Evolutionary conservation across 352 stramenopile species (phyloP).

Genomic region (Blastocystis sp.): DNA sequence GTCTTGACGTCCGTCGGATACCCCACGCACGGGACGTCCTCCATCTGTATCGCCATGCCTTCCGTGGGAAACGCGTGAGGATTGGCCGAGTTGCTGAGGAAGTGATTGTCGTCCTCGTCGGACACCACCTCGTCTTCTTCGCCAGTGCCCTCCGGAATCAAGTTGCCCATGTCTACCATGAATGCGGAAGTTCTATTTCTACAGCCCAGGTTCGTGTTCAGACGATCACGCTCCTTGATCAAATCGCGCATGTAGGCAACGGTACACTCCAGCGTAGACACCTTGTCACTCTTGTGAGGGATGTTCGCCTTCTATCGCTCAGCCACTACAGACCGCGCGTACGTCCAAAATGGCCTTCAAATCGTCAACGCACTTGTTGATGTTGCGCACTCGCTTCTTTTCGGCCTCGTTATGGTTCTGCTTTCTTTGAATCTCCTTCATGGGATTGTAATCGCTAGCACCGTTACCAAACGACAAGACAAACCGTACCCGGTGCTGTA

Average conservation of each 20-base stretch:
- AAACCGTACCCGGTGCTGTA: slow-evolving; percentile 1
- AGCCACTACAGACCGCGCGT: background rate
- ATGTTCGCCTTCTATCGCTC: slow-evolving; percentile 62
- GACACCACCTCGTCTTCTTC: slow-evolving; percentile 55
- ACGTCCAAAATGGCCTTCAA: slow-evolving; percentile 66
- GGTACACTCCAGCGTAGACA: slow-evolving; percentile 46
- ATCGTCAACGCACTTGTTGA: slow-evolving; percentile 72
- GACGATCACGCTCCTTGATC: slow-evolving; percentile 67
- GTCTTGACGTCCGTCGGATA: background rate
- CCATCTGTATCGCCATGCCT: slow-evolving; percentile 10
- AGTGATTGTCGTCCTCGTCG: slow-evolving; percentile 69
- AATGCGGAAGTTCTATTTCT: background rate
- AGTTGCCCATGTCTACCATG: slow-evolving; percentile 40
- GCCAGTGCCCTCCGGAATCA: background rate
- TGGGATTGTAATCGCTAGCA: slow-evolving; percentile 59
- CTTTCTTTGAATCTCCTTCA: slow-evolving; percentile 47
- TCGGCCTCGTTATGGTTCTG: slow-evolving; percentile 71
- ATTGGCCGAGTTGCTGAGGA: slow-evolving; percentile 20
- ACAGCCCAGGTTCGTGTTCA: slow-evolving; percentile 70
- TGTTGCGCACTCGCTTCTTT: slow-evolving; percentile 65
- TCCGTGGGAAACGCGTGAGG: background rate
- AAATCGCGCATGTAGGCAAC: slow-evolving; percentile 66
- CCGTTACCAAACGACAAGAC: background rate
- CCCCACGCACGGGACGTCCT: slow-evolving; percentile 26
- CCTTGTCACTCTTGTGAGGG: slow-evolving; percentile 58